A percentile compares a stretch with the other conserved stretches of the same genome.
phyloP scores from a whole-genome alignment of 768 basidiomycete genomes.

The Porphyrellus cyaneotinctus region DNA sequence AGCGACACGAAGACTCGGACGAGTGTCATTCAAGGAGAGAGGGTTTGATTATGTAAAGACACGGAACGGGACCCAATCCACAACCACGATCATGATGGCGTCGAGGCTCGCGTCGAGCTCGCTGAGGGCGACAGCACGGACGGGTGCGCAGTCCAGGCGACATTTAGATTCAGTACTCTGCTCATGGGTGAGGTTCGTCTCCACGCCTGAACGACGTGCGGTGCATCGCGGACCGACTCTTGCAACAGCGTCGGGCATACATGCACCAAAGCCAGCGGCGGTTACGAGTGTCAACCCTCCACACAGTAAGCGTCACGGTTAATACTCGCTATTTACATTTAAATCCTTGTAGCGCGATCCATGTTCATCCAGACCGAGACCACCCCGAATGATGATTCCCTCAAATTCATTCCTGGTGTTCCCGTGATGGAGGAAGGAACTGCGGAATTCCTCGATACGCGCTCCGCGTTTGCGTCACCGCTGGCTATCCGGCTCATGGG shows the following conservation, averaged over 20 bases:
- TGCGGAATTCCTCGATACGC: constrained; percentile 91
- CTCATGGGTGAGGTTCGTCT: constrained; percentile 22
- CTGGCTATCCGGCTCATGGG: constrained; percentile 95
- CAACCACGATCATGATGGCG: constrained; percentile 15
- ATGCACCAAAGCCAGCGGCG: constrained; percentile 9
- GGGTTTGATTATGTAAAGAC: constrained; percentile 21
- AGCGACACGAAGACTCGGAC: constrained; percentile 9
- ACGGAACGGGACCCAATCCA: background rate
- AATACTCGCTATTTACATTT: background rate
- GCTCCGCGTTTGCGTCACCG: constrained; percentile 82
- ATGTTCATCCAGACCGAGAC: constrained; percentile 99
- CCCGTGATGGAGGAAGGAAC: constrained; percentile 85
- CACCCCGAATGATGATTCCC: constrained; percentile 94
- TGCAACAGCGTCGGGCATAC: constrained; percentile 30
- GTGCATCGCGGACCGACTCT: constrained; percentile 33
- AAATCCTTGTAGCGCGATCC: constrained; percentile 52
- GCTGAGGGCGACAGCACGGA: constrained; percentile 8
- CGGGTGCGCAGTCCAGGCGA: constrained; percentile 3
- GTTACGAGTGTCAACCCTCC: constrained; percentile 14
- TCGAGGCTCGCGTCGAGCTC: constrained; percentile 16
- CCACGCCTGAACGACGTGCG: constrained; percentile 17
- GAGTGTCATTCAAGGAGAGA: background rate
- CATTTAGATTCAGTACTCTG: constrained; percentile 11
- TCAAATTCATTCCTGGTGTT: constrained; percentile 96
- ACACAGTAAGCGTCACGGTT: constrained; percentile 32